Base-by-base conservation (phyloP, 2,329 filamentous ascomycete genomes). In the Microascus cirrosus region DNA sequence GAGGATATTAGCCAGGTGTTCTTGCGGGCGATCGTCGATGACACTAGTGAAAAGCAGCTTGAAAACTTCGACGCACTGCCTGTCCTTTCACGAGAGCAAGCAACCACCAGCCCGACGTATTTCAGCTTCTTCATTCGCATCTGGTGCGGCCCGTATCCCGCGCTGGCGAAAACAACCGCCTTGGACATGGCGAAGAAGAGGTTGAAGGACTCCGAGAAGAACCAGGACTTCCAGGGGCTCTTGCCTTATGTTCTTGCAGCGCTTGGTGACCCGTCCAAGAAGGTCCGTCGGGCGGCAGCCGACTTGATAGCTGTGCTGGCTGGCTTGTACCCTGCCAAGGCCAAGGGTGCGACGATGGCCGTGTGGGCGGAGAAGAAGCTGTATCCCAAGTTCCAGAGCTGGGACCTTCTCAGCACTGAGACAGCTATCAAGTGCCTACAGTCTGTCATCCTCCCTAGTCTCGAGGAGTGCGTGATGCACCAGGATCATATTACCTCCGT, bases 381-480 rank as follows among this genome's bases (percentile, higher is more conserved):
- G 0, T 95, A 95, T 66, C 84, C 83, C 5, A 71, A 77, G 53
- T 72, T 73, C 6, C 73, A 72, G 32, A 70, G 77, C 39, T 68
- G 86, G 18, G 74, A 79, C 53, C 82, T 81, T 76, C 75, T 95
- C 57, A 70, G 80, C 3, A 66, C 73, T 1, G 79, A 84, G 25
- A 79, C 86, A 57, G 74, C 75, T 2, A 73, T 78, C 51, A 84
- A 82, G 59, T 71, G 95, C 22, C 66, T 94, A 1, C 78, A 82
- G 22, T 76, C 82, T 22, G 77, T 87, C 42, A 71, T 96, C n/a
- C 69, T 90, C 22, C 89, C 89, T 0, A 82, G 80, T 1, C 73
- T 96, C 11, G 92, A 96, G 70, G 94, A 96, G 70, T 95, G 87
- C 65, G 79, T 93, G 3, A 81, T 96, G 63, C 91, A 97, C 66